phyloP scores from a whole-genome alignment of 352 stramenopile genomes.

The Globisporangium abappressorium region DNA sequence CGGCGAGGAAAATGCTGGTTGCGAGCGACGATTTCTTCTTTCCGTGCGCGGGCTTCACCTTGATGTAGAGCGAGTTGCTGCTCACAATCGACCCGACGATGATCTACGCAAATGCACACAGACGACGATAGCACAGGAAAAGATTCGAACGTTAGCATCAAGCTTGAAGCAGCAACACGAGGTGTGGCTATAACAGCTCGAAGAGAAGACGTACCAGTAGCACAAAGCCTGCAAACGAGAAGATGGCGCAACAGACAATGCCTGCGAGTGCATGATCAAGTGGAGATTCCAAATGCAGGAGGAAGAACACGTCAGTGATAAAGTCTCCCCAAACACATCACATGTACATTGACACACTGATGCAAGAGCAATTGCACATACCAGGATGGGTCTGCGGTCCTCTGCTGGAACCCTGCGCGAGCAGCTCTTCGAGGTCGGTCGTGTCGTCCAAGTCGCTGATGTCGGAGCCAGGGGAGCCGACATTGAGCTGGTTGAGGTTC shows the following conservation, averaged over 20 bases:
- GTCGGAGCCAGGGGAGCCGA: constrained; percentile 71
- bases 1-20: constrained; percentile 83
- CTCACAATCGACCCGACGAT: constrained; percentile 84
- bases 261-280: constrained; percentile 19
- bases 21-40: constrained; percentile 84
- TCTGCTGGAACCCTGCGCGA: constrained; percentile 68
- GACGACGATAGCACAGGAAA: background rate
- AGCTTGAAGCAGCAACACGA: background rate
- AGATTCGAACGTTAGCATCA: background rate
- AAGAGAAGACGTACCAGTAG: constrained; percentile 43
- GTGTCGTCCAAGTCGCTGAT: constrained; percentile 79
- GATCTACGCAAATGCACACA: constrained; percentile 31
- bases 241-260: constrained; percentile 77
- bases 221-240: constrained; percentile 70
- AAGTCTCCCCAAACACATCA: background rate
- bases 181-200: background rate
- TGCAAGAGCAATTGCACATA: constrained; percentile 10
- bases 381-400: constrained; percentile 70
- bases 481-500: constrained; percentile 81
- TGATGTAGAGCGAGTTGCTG: constrained; percentile 88
- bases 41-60: constrained; percentile 68
- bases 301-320: background rate
- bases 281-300: background rate
- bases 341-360: background rate
- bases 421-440: constrained; percentile 73